These are phyloP conservation scores for Kickxella alabastrina DNA, from an alignment of 192 early-diverging fungal genomes.

Conservation along the genomic window DNA sequence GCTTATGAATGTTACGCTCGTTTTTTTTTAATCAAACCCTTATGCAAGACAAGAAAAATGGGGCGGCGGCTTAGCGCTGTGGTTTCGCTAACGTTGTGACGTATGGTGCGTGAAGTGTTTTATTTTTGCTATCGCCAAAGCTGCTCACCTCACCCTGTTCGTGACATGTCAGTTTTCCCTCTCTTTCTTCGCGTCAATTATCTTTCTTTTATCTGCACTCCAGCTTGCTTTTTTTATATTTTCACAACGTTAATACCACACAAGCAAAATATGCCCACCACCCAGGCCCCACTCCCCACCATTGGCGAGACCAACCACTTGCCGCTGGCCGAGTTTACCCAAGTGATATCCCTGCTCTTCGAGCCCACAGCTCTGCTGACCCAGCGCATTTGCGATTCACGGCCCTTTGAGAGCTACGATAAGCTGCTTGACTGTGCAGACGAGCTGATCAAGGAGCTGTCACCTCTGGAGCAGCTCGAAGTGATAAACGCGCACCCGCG, in stretches of 20 bases:
- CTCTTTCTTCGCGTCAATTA: background rate
- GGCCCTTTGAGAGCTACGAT: slow-evolving; percentile 70
- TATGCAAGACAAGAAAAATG: too few relatives aligned
- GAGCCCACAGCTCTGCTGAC: slow-evolving; percentile 84
- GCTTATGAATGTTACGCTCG: too few relatives aligned
- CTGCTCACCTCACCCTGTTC: too few relatives aligned
- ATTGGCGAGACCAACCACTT: slow-evolving; percentile 64
- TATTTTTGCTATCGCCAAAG: too few relatives aligned
- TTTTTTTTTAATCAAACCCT: too few relatives aligned
- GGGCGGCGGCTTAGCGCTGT: too few relatives aligned
- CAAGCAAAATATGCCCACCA: slow-evolving; percentile 14
- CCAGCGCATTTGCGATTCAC: slow-evolving; percentile 58
- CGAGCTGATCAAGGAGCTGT: slow-evolving; percentile 54
- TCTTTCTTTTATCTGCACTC: background rate
- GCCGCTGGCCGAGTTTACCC: slow-evolving; percentile 52
- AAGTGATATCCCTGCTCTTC: slow-evolving; percentile 70
- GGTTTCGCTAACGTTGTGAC: too few relatives aligned
- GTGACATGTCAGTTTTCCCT: too few relatives aligned
- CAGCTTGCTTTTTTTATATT: too few relatives aligned
- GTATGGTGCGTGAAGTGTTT: too few relatives aligned
- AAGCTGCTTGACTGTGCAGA: slow-evolving; percentile 60
- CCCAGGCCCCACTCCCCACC: slow-evolving; percentile 53
- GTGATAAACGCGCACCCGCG: slow-evolving; percentile 89
- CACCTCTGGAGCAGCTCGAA: slow-evolving; percentile 62
- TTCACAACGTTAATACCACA: too few relatives aligned